Conservation (phyloP, 257 asterid species). For the Coffea canephora region DNA sequence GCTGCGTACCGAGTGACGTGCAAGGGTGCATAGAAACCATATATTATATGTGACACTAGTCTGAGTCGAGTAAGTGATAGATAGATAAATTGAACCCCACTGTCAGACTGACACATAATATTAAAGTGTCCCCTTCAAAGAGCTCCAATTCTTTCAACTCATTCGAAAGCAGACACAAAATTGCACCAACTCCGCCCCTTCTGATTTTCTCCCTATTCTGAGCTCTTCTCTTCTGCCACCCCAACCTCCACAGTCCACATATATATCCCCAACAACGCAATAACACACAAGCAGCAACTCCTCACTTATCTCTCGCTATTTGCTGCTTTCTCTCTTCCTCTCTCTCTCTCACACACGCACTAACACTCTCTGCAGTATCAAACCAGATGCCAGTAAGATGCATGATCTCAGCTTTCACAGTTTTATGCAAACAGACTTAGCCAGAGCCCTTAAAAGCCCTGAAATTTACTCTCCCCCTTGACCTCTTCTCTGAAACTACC, state of each 20-base stretch:
- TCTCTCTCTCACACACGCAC: neutral
- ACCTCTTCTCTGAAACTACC: neutral
- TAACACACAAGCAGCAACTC: neutral
- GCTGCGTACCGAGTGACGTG: too few species aligned
- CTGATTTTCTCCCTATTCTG: conserved; percentile 1
- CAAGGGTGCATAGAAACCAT: too few species aligned
- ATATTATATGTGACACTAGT: too few species aligned
- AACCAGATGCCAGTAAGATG: conserved; percentile 7
- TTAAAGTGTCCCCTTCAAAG: neutral
- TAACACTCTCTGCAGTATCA: neutral
- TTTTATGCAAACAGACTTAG: conserved; percentile 38
- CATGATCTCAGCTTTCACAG: conserved; percentile 54
- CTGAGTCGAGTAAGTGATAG: neutral
- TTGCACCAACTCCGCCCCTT: neutral
- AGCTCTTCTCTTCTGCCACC: neutral
- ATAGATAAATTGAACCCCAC: conserved; percentile 2
- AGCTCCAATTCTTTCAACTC: neutral
- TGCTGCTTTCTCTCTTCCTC: neutral
- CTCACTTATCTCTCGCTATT: neutral
- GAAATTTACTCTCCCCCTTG: conserved; percentile 19
- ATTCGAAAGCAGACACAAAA: neutral
- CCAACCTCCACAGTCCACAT: neutral
- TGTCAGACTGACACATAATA: conserved; percentile 14
- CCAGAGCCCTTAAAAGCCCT: conserved; percentile 5
- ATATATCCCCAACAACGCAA: too few species aligned